These are phyloP conservation scores for Parastagonospora nodorum DNA, from an alignment of 2,329 filamentous ascomycete genomes.

Conservation along the genomic window DNA sequence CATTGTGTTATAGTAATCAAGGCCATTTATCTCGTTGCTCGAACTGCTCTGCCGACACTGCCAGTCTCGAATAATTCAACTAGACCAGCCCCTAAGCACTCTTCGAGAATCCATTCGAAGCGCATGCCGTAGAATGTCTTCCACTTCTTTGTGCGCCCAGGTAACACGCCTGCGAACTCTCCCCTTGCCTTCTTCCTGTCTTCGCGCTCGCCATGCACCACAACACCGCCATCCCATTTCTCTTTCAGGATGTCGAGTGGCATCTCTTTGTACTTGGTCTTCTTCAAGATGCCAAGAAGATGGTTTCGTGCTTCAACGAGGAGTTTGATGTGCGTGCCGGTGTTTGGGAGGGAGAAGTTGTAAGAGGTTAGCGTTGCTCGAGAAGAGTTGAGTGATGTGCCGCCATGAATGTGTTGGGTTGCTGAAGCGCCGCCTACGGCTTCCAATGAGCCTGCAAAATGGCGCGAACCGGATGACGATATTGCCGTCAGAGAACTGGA, in stretches of 20 bases:
- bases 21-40: conserved; percentile 11
- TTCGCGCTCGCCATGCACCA: conserved; percentile 51
- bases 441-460: conserved; percentile 70
- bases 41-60: conserved; percentile 71
- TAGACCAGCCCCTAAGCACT: conserved; percentile 71
- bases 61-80: conserved; percentile 77
- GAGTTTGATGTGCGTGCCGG: conserved; percentile 70
- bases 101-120: conserved; percentile 74
- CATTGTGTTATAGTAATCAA: too few relatives aligned
- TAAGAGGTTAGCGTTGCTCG: conserved; percentile 40
- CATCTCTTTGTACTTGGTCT: conserved; percentile 65
- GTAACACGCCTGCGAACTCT: conserved; percentile 62
- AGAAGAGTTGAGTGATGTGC: conserved; percentile 48
- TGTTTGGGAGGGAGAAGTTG: conserved; percentile 67
- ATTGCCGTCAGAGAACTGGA: conserved; percentile 60
- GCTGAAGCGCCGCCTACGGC: conserved; percentile 72
- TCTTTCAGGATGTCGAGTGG: conserved; percentile 67
- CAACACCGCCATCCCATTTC: conserved; percentile 72
- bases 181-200: conserved; percentile 59
- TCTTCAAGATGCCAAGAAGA: conserved; percentile 63
- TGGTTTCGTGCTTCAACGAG: conserved; percentile 66
- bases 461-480: conserved; percentile 63
- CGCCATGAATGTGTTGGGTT: conserved; percentile 69
- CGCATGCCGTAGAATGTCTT: conserved; percentile 69
- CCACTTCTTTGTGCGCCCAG: conserved; percentile 71